Percentiles rank a stretch among this genome's conserved stretches.
Evolutionary conservation across 2,329 filamentous ascomycete species (phyloP).

Genomic region (Pseudogymnoascus sp.): DNA sequence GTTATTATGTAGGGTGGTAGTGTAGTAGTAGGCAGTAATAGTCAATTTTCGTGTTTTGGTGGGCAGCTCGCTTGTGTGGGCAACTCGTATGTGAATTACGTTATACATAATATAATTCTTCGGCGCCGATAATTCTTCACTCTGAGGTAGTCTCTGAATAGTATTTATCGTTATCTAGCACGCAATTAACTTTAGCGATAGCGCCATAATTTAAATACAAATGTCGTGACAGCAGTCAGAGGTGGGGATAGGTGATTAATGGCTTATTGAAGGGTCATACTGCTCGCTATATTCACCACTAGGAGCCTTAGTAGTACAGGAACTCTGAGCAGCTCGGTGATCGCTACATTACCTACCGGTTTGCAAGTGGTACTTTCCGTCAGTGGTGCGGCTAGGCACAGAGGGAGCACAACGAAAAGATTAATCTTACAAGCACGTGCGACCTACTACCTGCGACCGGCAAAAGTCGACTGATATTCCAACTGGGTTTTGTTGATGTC

Average conservation of each 20-base stretch:
- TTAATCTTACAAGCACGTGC: not conserved
- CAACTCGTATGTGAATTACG: too few species aligned
- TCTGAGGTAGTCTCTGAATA: not conserved
- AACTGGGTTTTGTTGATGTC: not conserved
- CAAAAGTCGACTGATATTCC: not conserved
- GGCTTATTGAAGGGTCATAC: not conserved
- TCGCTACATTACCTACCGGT: not conserved
- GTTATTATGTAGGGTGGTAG: too few species aligned
- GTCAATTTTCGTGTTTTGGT: too few species aligned
- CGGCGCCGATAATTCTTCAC: not conserved
- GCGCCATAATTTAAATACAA: not conserved
- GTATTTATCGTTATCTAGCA: not conserved
- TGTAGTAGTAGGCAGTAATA: too few species aligned
- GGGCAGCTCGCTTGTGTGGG: too few species aligned
- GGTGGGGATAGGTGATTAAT: not conserved
- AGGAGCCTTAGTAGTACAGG: not conserved
- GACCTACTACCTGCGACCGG: not conserved
- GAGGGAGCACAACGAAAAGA: not conserved
- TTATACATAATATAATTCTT: not conserved
- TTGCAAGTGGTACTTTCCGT: not conserved
- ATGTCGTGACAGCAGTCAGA: not conserved
- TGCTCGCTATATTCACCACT: not conserved
- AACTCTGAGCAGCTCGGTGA: not conserved
- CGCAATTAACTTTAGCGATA: not conserved
- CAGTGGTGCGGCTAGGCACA: not conserved